Conservation (phyloP, 179 eudicot genomes). For the Sideroxylon spinosum region DNA sequence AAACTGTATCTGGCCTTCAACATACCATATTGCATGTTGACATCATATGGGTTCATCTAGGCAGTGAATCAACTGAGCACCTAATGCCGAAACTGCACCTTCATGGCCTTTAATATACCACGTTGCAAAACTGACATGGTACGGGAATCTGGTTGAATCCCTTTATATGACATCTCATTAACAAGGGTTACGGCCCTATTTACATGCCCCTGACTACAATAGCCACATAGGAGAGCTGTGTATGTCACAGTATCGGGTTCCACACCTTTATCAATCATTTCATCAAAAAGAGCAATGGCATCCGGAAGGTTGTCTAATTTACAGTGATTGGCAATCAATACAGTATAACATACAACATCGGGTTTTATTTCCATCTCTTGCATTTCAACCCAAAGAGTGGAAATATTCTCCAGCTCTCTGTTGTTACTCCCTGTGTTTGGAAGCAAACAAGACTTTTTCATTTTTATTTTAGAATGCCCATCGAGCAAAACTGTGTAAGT, state of each 20-base stretch:
- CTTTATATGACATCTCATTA: conserved; percentile 35
- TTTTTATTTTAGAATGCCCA: conserved; percentile 36
- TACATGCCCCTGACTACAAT: conserved; percentile 27
- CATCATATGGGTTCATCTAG: background rate
- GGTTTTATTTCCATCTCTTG: conserved; percentile 33
- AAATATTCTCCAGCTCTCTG: conserved; percentile 18
- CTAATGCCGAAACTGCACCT: conserved; percentile 26
- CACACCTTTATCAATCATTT: conserved; percentile 56
- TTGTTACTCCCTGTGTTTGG: conserved; percentile 5
- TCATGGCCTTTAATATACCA: conserved; percentile 38
- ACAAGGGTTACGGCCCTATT: conserved; percentile 41
- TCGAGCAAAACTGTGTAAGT: conserved; percentile 64
- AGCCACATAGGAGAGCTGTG: conserved; percentile 54
- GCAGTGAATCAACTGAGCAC: background rate
- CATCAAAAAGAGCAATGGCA: conserved; percentile 42
- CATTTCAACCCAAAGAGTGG: conserved; percentile 36
- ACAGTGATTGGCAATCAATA: conserved; percentile 44
- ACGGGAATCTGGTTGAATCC: conserved; percentile 36
- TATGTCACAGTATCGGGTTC: conserved; percentile 59
- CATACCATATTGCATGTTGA: conserved; percentile 21
- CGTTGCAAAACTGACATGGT: conserved; percentile 28
- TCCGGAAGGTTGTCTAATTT: conserved; percentile 43
- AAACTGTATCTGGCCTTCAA: conserved; percentile 24
- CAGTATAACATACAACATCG: conserved; percentile 49
- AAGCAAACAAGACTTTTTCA: conserved; percentile 19